Evolutionary conservation across 345 rosid species (phyloP).

Genomic region (Lepidium sativum): DNA sequence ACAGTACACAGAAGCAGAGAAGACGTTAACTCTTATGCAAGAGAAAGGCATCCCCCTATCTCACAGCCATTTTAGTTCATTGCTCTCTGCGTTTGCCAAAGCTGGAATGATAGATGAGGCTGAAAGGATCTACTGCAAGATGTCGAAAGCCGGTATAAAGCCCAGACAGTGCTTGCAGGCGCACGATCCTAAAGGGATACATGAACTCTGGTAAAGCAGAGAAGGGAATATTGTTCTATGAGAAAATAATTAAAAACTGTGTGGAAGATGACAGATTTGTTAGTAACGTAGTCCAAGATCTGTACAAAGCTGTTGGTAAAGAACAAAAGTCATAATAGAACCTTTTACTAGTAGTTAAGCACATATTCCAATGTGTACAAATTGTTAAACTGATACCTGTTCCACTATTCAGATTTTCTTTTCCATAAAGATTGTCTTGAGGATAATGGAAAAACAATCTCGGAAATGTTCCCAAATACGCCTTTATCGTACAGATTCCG

Average conservation of each 20-base stretch:
- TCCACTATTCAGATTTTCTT: constrained; percentile 27
- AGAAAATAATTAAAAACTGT: constrained; percentile 34
- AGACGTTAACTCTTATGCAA: constrained; percentile 40
- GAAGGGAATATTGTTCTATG: constrained; percentile 47
- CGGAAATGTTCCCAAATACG: constrained; percentile 35
- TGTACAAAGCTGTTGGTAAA: constrained; percentile 45
- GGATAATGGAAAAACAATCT: constrained; percentile 55
- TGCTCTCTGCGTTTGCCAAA: constrained; percentile 47
- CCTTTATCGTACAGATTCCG: constrained; percentile 60
- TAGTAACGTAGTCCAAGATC: constrained; percentile 48
- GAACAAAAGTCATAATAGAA: constrained; percentile 26
- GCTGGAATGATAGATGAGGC: constrained; percentile 56
- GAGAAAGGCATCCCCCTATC: constrained; percentile 40
- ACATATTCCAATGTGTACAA: not conserved
- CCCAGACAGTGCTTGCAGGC: constrained; percentile 45
- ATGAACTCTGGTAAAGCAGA: constrained; percentile 41
- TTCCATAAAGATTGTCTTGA: constrained; percentile 39
- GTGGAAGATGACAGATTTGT: constrained; percentile 42
- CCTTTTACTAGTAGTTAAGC: not conserved
- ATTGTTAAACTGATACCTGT: not conserved
- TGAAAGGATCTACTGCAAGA: constrained; percentile 41
- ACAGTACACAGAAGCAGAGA: constrained; percentile 56
- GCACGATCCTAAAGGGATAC: constrained; percentile 56
- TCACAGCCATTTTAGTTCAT: constrained; percentile 44
- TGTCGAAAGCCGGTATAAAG: constrained; percentile 30